These are phyloP conservation scores for Cutaneotrichosporon sp. DNA, from an alignment of 1,284 basidiomycete genomes.

Conservation along the genomic window DNA sequence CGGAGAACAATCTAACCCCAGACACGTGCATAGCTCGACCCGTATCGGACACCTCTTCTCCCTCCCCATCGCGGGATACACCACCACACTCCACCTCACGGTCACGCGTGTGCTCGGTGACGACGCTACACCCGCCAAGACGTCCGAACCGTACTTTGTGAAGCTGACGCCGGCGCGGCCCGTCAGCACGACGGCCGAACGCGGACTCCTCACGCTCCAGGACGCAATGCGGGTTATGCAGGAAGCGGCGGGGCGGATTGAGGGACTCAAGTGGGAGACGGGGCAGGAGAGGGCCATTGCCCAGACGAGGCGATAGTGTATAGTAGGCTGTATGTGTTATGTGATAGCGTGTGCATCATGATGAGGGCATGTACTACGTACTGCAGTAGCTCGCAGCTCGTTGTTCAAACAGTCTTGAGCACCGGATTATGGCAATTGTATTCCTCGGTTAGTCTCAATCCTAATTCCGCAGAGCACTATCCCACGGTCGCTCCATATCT, in stretches of 20 bases:
- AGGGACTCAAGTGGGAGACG: slow-evolving; percentile 43
- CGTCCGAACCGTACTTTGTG: slow-evolving; percentile 40
- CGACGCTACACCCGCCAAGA: slow-evolving; percentile 12
- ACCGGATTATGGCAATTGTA: too few relatives aligned
- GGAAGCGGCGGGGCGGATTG: slow-evolving; percentile 32
- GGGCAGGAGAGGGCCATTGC: slow-evolving; percentile 15
- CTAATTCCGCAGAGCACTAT: too few relatives aligned
- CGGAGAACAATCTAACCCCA: slow-evolving; percentile 14
- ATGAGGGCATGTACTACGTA: too few relatives aligned
- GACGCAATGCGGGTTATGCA: slow-evolving; percentile 42
- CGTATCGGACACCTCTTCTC: slow-evolving; percentile 41
- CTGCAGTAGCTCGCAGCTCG: background rate
- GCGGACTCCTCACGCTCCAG: slow-evolving; percentile 32
- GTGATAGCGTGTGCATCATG: too few relatives aligned
- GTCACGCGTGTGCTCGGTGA: slow-evolving; percentile 30
- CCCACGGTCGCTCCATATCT: background rate
- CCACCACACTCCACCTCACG: slow-evolving; percentile 35
- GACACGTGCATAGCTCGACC: slow-evolving; percentile 40
- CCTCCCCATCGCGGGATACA: slow-evolving; percentile 36
- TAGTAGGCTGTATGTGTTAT: background rate
- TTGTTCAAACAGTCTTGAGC: too few relatives aligned
- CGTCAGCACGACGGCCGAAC: slow-evolving; percentile 30
- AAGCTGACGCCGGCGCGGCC: slow-evolving; percentile 40
- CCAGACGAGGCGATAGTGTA: background rate
- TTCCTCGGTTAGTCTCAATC: too few relatives aligned